Percentiles rank a stretch among this genome's conserved stretches.
Conservation (phyloP, 768 basidiomycete species). For the Podaxis sp. region DNA sequence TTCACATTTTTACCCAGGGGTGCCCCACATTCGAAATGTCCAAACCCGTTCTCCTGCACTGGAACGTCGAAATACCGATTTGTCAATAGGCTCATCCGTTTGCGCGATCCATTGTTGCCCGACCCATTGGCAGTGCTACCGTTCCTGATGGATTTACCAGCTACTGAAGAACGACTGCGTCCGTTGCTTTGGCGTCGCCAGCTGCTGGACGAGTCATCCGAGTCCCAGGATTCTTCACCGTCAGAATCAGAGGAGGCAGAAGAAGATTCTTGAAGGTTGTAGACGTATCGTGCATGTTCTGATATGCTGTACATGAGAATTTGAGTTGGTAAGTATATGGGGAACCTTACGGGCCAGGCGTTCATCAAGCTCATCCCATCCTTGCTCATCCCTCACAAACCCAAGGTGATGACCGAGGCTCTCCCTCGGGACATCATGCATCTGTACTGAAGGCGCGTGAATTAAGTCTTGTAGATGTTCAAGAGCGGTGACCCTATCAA, state of each 20-base stretch:
- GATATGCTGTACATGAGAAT: neutral
- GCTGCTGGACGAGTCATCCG: constrained; percentile 42
- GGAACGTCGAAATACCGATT: constrained; percentile 56
- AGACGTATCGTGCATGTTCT: constrained; percentile 71
- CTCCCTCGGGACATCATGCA: constrained; percentile 81
- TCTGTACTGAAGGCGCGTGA: constrained; percentile 79
- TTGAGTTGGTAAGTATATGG: neutral
- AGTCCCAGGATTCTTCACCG: constrained; percentile 53
- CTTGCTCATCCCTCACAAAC: constrained; percentile 47
- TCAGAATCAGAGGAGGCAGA: constrained; percentile 26
- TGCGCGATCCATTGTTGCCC: constrained; percentile 25
- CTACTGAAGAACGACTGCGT: constrained; percentile 16
- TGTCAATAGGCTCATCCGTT: constrained; percentile 70
- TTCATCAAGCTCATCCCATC: constrained; percentile 63
- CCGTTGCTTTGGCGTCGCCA: constrained; percentile 18
- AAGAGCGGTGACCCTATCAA: constrained; percentile 33
- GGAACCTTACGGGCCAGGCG: constrained; percentile 65
- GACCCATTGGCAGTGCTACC: constrained; percentile 20
- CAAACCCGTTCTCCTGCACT: constrained; percentile 39
- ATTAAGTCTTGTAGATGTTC: constrained; percentile 42
- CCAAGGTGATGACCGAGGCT: constrained; percentile 64
- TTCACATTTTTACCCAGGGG: constrained; percentile 30
- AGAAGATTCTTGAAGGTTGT: constrained; percentile 52
- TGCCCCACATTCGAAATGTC: constrained; percentile 37
- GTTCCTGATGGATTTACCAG: constrained; percentile 4